Base-by-base conservation (phyloP, 768 basidiomycete species). In the Hygrophorus russula region DNA sequence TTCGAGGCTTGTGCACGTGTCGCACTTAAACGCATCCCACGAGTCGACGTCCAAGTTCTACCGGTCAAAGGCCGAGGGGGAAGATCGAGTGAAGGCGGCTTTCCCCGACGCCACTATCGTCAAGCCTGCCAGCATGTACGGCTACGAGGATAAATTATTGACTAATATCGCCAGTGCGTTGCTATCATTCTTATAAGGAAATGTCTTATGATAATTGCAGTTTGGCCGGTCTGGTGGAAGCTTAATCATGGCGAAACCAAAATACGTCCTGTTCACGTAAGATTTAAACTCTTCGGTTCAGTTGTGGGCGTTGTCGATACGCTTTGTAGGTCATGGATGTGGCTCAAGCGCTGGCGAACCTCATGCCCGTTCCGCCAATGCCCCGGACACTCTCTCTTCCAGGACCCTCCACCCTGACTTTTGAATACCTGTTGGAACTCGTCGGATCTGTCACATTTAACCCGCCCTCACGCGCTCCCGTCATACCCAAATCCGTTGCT, bases 141-240 rank as follows among this genome's bases (percentile, higher is more conserved):
- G 96, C n/a, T 78, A 82, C 55, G 96, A 99, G 63, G 96, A 99
- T 66, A 89, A 83, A 62, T 64, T 98, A 39, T 64, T 98, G 57
- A 93, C 85, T 59, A 92, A 87, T 59, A 85, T 96, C 63, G 85
- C 91, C 39, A 66, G 92, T 93, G 59, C 62, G 84, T 74, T 45
- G 33, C 19, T 7, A 41, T 27, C 30, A 37, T n/a, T 42, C 46
- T 47, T 46, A 10, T 41, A 24, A 17, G 45, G 27, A 37, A 50
- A 36, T 37, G 36, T 36, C 47, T 39, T 38, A 45, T 53, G 36
- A 17, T 17, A 45, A 30, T 45, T 51, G 13, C 55, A 93, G 92
- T 77, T 51, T 93, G 85, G 76, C 84, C 93, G 11, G 82, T 90
- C 47, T 84, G 87, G 74, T 98, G 83, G 89, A 86, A 87, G 59